These are phyloP conservation scores for Asterionellopsis glacialis DNA, from an alignment of 108 stramenopile species.

Conservation along the genomic window DNA sequence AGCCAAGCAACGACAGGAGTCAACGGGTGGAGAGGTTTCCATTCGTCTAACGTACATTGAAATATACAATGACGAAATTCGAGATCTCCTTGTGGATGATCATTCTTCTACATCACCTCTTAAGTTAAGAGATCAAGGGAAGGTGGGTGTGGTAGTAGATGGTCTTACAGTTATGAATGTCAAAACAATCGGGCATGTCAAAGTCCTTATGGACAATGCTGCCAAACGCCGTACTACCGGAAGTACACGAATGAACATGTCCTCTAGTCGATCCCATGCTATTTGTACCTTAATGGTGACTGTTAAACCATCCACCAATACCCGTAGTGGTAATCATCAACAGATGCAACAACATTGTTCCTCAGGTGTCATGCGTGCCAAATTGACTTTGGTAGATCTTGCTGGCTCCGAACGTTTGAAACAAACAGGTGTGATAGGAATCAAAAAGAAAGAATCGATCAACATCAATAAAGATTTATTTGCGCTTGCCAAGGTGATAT, in stretches of 20 bases:
- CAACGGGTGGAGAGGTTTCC: conserved; percentile 16
- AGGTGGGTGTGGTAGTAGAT: conserved; percentile 41
- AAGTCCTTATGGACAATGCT: conserved; percentile 37
- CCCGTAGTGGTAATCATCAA: not conserved
- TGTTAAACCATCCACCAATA: conserved; percentile 15
- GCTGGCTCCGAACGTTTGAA: conserved; percentile 81
- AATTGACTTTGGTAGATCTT: conserved; percentile 74
- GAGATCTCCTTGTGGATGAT: conserved; percentile 40
- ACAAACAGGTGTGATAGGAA: conserved; percentile 62
- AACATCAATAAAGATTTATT: conserved; percentile 88
- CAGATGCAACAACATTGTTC: not conserved
- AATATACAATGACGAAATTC: conserved; percentile 50
- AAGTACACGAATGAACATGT: conserved; percentile 74
- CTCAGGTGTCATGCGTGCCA: conserved; percentile 21
- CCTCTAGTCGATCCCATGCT: conserved; percentile 70
- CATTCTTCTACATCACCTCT: conserved; percentile 8
- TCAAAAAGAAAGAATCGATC: conserved; percentile 78
- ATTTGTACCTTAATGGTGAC: conserved; percentile 77
- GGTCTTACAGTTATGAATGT: conserved; percentile 42
- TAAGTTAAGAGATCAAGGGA: conserved; percentile 38
- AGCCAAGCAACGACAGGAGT: conserved; percentile 20
- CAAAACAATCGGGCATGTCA: conserved; percentile 27
- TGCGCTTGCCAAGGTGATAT: conserved; percentile 61
- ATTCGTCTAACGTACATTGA: conserved; percentile 31
- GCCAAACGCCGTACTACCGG: conserved; percentile 35